Conservation (phyloP, 2,329 filamentous ascomycete species). For the Pyrenophora seminiperda region DNA sequence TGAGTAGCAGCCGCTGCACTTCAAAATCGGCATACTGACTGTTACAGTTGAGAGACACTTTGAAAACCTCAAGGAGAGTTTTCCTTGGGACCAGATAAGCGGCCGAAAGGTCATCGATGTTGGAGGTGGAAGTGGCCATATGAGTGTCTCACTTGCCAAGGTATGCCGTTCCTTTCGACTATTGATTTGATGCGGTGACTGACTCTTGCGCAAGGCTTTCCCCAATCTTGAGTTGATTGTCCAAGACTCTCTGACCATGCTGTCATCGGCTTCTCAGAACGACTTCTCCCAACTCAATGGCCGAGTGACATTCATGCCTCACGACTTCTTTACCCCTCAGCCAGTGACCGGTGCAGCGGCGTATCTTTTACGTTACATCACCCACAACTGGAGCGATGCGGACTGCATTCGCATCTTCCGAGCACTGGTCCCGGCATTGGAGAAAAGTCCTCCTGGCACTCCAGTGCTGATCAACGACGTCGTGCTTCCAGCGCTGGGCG, state of each 20-base stretch:
- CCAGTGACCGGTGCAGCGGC: conserved; percentile 33
- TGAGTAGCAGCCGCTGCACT: background rate
- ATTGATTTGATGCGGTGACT: background rate
- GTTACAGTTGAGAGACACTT: conserved; percentile 31
- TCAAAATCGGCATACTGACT: background rate
- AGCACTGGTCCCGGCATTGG: conserved; percentile 43
- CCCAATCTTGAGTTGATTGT: conserved; percentile 24
- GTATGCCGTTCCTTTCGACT: conserved; percentile 20
- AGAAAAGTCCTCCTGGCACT: conserved; percentile 30
- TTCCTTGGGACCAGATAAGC: conserved; percentile 31
- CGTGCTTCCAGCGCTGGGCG: conserved; percentile 33
- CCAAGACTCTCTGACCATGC: conserved; percentile 24
- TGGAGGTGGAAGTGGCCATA: conserved; percentile 36
- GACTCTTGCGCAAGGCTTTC: conserved; percentile 9
- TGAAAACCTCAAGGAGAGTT: conserved; percentile 29
- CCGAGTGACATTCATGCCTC: conserved; percentile 27
- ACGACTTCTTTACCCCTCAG: conserved; percentile 30
- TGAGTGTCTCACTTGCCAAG: conserved; percentile 23
- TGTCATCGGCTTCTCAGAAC: conserved; percentile 13
- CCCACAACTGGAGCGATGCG: conserved; percentile 51
- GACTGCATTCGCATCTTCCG: conserved; percentile 46
- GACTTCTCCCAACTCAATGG: conserved; percentile 19
- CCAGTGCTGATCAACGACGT: conserved; percentile 44
- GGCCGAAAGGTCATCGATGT: conserved; percentile 38
- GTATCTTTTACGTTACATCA: conserved; percentile 50